Base-by-base conservation (phyloP, 306 rosid genomes). In the Prunus mongolica region DNA sequence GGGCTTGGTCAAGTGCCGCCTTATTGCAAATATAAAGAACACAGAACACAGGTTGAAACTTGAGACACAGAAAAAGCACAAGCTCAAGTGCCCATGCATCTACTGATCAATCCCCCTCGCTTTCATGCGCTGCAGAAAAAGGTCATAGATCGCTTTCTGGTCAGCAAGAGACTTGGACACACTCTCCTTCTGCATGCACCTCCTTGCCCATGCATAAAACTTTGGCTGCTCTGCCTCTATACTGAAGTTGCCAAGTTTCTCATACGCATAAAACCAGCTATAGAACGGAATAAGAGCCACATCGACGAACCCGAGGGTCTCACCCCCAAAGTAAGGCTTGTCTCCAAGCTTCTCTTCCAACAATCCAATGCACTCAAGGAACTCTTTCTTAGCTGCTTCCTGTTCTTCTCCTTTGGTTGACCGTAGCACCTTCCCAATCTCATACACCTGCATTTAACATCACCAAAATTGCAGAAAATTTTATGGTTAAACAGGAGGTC, bases 331-430 rank as follows among this genome's bases (percentile, higher is more conserved):
- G 67, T 60, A 81, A 30, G 71, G 14, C 65, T 71, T 85, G 18
- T 76, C 79, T 0, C 82, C 86, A 47, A 85, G 86, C 74, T 75
- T 77, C 18, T 28, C 83, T 20, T 82, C 82, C 16, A 81, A 22
- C 51, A 61, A 13, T 55, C 54, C 46, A 20, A 81, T 55, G 75
- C 49, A 15, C 30, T 78, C 74, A 12, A 78, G 6, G 32, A 75
- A 65, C 15, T 85, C 83, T 25, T 75, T 73, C 60, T 38, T 58
- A 14, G 79, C 86, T 45, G 77, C 70, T 41, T 78, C 77, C 7
- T 67, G 80, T 3, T 83, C 55, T 13, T 74, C 74, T 34, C 72
- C 83, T 34, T 78, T 75, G 12, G 75, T 69, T 61, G 67, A 38
- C 79, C 78, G 64, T 74, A 38, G 9, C 44, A 64, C 22, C 32